Evolutionary conservation across 176 grass and related monocot species (phyloP).

Genomic region (Chrysopogon serrulatus): DNA sequence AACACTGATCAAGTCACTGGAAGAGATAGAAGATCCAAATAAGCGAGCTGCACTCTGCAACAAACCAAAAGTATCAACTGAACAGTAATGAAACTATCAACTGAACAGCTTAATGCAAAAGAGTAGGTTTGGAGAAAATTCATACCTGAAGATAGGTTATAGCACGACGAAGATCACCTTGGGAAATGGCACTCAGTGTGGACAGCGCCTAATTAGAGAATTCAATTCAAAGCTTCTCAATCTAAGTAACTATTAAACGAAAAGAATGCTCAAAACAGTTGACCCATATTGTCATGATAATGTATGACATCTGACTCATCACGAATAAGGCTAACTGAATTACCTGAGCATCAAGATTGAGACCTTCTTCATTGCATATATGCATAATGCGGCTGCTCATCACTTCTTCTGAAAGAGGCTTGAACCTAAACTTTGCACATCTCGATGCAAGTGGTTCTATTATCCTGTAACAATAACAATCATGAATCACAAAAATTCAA

Average conservation of each 20-base stretch:
- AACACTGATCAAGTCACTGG: conserved; percentile 87
- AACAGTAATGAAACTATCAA: conserved; percentile 10
- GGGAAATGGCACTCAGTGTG: conserved; percentile 82
- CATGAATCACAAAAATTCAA: neutral
- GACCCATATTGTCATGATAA: neutral
- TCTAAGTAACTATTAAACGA: neutral
- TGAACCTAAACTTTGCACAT: conserved; percentile 99
- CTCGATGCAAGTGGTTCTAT: conserved; percentile 97
- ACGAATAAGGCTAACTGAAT: neutral
- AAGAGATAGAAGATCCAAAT: conserved; percentile 87
- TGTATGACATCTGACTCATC: neutral
- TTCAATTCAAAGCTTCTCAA: conserved; percentile 32
- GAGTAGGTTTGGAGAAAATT: neutral
- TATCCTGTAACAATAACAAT: conserved; percentile 55
- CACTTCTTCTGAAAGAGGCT: conserved; percentile 89
- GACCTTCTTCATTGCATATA: conserved; percentile 92
- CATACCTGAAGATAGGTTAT: conserved; percentile 97
- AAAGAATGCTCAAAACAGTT: neutral
- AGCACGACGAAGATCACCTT: conserved; percentile 97
- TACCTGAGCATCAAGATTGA: conserved; percentile 84
- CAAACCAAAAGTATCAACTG: neutral
- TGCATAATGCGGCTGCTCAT: conserved; percentile 91
- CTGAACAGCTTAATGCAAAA: neutral
- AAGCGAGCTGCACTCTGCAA: conserved; percentile 96
- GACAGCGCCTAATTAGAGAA: conserved; percentile 61